Conservation (phyloP, 225 moss, liverwort and hornwort genomes). For the Polytrichum formosum region DNA sequence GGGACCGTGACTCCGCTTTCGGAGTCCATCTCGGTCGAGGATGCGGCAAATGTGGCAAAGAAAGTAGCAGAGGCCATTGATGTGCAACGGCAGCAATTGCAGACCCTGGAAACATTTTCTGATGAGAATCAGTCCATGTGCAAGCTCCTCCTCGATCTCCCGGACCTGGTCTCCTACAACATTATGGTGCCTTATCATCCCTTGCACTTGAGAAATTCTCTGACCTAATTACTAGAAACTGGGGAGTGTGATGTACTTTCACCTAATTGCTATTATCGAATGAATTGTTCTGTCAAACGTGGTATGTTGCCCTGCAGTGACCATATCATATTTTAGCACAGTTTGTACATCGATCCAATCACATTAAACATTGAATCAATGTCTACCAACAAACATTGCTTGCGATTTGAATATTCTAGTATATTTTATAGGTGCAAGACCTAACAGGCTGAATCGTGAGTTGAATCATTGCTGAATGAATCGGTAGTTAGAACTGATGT, state of each 20-base stretch:
- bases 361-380: too few relatives aligned
- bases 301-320: too few relatives aligned
- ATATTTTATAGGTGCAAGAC: too few relatives aligned
- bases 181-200: slow-evolving; percentile 54
- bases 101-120: slow-evolving; percentile 57
- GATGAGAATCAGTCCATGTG: slow-evolving; percentile 68
- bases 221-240: neutral
- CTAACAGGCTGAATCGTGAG: too few relatives aligned
- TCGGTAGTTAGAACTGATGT: too few relatives aligned
- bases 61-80: slow-evolving; percentile 66
- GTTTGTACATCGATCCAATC: too few relatives aligned
- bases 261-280: too few relatives aligned
- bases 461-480: too few relatives aligned
- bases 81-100: slow-evolving; percentile 55
- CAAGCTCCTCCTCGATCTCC: slow-evolving; percentile 70
- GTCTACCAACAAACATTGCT: too few relatives aligned
- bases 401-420: too few relatives aligned
- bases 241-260: neutral
- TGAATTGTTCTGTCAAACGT: too few relatives aligned
- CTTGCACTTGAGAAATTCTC: slow-evolving; percentile 2
- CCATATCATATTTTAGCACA: too few relatives aligned
- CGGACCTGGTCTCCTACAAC: slow-evolving; percentile 72
- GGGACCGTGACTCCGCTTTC: slow-evolving; percentile 75
- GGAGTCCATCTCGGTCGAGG: slow-evolving; percentile 65
- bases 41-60: slow-evolving; percentile 65